Evolutionary conservation across 2,329 filamentous ascomycete species (phyloP).

Genomic region (Colletotrichum endophyticum): DNA sequence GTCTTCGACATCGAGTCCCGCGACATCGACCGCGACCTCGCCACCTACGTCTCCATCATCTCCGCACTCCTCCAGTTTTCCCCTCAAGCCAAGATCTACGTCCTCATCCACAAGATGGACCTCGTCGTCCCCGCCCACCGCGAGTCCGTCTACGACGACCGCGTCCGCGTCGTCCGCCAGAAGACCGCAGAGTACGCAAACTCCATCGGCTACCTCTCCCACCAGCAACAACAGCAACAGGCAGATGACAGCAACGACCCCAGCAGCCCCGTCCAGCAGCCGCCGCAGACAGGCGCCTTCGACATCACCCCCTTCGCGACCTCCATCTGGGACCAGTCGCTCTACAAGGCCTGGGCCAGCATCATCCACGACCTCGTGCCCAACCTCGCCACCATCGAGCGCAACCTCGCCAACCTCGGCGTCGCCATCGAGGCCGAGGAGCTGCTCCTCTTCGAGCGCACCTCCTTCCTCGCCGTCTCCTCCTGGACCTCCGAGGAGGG

Average conservation of each 20-base stretch:
- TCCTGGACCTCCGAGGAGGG: conserved; percentile 82
- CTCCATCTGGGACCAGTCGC: conserved; percentile 97
- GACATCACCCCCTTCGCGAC: conserved; percentile 89
- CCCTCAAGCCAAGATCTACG: conserved; percentile 82
- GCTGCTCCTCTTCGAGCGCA: conserved; percentile 92
- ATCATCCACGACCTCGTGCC: conserved; percentile 99
- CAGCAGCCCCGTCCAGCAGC: conserved; percentile 23
- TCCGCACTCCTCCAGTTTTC: conserved; percentile 88
- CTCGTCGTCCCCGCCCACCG: conserved; percentile 83
- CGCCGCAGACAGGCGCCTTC: conserved; percentile 43
- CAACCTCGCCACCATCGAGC: conserved; percentile 87
- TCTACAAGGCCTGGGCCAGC: conserved; percentile 98
- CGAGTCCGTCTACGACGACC: conserved; percentile 83
- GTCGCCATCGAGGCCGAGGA: conserved; percentile 91
- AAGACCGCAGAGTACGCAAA: conserved; percentile 67
- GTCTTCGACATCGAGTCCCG: conserved; percentile 98
- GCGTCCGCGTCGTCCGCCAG: conserved; percentile 76
- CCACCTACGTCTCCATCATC: conserved; percentile 91
- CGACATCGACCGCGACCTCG: conserved; percentile 90
- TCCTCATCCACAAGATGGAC: conserved; percentile 99
- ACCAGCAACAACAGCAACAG: background rate
- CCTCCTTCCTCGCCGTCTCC: conserved; percentile 95
- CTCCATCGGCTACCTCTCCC: conserved; percentile 35
- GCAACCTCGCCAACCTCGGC: conserved; percentile 81
- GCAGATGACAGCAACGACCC: conserved; percentile 2